Conservation (phyloP, 2,329 filamentous ascomycete species). For the Colletotrichum sp. region DNA sequence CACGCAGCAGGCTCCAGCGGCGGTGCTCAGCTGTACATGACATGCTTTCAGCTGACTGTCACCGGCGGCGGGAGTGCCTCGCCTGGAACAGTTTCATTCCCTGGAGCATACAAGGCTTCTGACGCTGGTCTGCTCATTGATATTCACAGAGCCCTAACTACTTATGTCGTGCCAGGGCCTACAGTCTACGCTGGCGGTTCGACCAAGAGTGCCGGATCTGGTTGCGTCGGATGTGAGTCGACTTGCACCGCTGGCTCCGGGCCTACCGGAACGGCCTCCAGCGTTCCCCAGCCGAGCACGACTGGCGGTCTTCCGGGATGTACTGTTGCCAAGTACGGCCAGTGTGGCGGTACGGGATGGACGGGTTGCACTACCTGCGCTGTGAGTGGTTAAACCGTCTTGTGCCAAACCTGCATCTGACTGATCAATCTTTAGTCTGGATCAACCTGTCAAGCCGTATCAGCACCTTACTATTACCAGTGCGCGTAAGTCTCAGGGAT, state of each 20-base stretch:
- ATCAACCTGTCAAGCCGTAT: slow-evolving; percentile 8
- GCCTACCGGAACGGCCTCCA: slow-evolving; percentile 29
- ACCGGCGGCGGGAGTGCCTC: slow-evolving; percentile 28
- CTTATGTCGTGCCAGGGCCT: slow-evolving; percentile 49
- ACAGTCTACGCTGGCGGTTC: slow-evolving; percentile 44
- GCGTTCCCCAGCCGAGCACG: slow-evolving; percentile 14
- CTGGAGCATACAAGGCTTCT: slow-evolving; percentile 16
- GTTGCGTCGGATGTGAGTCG: slow-evolving; percentile 43
- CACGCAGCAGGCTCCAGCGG: slow-evolving; percentile 42
- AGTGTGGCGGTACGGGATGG: slow-evolving; percentile 7
- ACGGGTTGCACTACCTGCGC: slow-evolving; percentile 18
- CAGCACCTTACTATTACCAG: slow-evolving; percentile 9
- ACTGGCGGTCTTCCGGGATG: slow-evolving; percentile 3
- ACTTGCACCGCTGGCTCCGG: slow-evolving; percentile 40
- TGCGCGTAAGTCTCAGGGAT: background rate
- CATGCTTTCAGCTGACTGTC: slow-evolving; percentile 29
- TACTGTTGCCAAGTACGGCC: slow-evolving; percentile 13
- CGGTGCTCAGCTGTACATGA: slow-evolving; percentile 43
- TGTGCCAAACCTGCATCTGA: background rate
- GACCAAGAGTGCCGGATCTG: slow-evolving; percentile 43
- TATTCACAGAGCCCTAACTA: slow-evolving; percentile 45
- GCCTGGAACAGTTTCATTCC: slow-evolving; percentile 25
- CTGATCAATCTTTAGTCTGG: background rate
- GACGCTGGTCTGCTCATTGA: slow-evolving; percentile 53
- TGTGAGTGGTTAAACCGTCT: background rate